Conservation (phyloP, 768 basidiomycete species). For the Mycena albidolilacea region DNA sequence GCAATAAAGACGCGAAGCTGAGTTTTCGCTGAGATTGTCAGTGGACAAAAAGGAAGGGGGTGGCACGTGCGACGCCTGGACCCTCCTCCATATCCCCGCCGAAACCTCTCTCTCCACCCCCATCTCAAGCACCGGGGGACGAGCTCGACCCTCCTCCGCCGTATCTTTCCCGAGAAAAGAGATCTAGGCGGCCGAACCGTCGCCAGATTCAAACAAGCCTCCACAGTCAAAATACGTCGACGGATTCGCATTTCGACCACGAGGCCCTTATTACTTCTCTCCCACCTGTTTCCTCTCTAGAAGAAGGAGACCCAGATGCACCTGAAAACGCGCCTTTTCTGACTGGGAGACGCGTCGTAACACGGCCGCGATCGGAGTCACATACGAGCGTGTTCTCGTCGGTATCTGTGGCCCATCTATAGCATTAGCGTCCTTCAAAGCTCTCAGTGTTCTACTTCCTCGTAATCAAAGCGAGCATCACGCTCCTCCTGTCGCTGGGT, state of each 20-base stretch:
- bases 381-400: slow-evolving; percentile 67
- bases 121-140: slow-evolving; percentile 1
- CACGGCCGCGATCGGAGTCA: slow-evolving; percentile 70
- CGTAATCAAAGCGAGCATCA: slow-evolving; percentile 88
- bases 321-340: slow-evolving; percentile 68
- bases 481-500: slow-evolving; percentile 71
- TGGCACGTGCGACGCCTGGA: no score
- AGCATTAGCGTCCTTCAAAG: slow-evolving; percentile 85
- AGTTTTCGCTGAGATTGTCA: no score
- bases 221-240: slow-evolving; percentile 48
- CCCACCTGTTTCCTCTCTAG: slow-evolving; percentile 37
- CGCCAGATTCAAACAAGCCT: slow-evolving; percentile 48
- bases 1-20: no score
- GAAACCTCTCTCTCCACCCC: slow-evolving; percentile 4
- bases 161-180: slow-evolving; percentile 62
- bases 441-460: slow-evolving; percentile 85
- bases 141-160: slow-evolving; percentile 77
- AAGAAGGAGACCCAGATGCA: slow-evolving; percentile 49
- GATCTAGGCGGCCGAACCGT: slow-evolving; percentile 47
- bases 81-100: slow-evolving; percentile 22
- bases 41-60: no score
- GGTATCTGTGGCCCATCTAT: slow-evolving; percentile 73
- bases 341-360: slow-evolving; percentile 43
- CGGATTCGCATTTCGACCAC: slow-evolving; percentile 53
- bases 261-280: slow-evolving; percentile 46